phyloP scores from a whole-genome alignment of 345 rosid genomes.

The Lagerstroemia speciosa region DNA sequence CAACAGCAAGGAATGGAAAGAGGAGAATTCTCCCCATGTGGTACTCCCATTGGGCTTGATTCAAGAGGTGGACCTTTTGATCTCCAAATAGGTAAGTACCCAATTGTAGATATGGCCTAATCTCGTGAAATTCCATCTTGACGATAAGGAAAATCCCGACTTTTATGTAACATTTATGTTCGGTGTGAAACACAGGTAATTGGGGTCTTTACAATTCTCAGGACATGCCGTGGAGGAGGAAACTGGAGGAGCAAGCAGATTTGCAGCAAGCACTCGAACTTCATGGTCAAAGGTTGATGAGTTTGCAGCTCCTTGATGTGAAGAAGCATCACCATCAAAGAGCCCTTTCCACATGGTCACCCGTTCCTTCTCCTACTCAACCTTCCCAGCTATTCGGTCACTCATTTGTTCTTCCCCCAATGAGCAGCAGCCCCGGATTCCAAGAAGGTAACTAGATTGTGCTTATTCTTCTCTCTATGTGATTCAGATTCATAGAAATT shows the following conservation, averaged over 20 bases:
- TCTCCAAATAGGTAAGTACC: slow-evolving; percentile 37
- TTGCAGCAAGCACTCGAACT: slow-evolving; percentile 66
- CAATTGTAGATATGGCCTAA: too few relatives aligned
- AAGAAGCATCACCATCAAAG: slow-evolving; percentile 66
- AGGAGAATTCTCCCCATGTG: slow-evolving; percentile 59
- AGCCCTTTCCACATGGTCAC: slow-evolving; percentile 56
- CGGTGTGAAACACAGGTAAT: slow-evolving; percentile 27
- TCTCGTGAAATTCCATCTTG: background rate
- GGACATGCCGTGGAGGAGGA: slow-evolving; percentile 66
- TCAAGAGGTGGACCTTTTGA: slow-evolving; percentile 57
- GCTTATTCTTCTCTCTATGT: background rate
- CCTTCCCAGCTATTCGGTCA: slow-evolving; percentile 47
- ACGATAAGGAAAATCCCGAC: background rate
- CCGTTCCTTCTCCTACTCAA: slow-evolving; percentile 44
- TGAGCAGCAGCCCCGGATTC: slow-evolving; percentile 21
- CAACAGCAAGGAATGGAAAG: slow-evolving; percentile 38
- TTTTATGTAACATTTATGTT: background rate
- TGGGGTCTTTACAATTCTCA: slow-evolving; percentile 54
- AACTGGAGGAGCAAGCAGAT: slow-evolving; percentile 65
- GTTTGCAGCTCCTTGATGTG: slow-evolving; percentile 70
- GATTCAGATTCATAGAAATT: background rate
- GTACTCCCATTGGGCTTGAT: slow-evolving; percentile 67
- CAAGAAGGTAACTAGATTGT: slow-evolving; percentile 21
- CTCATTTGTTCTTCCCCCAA: slow-evolving; percentile 34
- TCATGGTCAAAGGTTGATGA: slow-evolving; percentile 69